phyloP scores from a whole-genome alignment of 805 yeast species.

The Peterozyma toletana region DNA sequence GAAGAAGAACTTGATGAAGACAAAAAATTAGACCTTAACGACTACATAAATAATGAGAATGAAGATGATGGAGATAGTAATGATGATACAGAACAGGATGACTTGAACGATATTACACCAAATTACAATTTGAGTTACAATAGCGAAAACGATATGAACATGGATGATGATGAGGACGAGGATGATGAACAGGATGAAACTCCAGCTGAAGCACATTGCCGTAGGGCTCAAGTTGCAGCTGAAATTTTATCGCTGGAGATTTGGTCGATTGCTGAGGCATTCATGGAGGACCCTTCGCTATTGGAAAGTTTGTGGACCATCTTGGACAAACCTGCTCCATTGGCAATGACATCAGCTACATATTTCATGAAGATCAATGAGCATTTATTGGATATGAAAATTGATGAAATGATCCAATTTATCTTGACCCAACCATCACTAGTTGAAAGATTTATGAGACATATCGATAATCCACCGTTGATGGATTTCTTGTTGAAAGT shows the following conservation, averaged over 20 bases:
- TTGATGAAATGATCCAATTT: constrained; percentile 70
- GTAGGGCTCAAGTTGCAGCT: constrained; percentile 65
- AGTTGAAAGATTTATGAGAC: constrained; percentile 75
- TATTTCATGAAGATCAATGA: constrained; percentile 90
- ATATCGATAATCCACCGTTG: constrained; percentile 87
- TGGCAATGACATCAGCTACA: constrained; percentile 73
- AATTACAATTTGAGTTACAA: constrained; percentile 17
- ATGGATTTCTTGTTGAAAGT: constrained; percentile 90
- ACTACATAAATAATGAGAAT: constrained; percentile 23
- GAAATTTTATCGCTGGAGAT: constrained; percentile 88
- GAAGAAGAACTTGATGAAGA: constrained; percentile 7
- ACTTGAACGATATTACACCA: constrained; percentile 8
- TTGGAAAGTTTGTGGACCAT: constrained; percentile 74
- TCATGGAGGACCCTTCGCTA: constrained; percentile 59
- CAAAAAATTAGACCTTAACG: constrained; percentile 10
- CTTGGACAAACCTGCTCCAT: constrained; percentile 58
- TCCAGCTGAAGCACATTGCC: constrained; percentile 23
- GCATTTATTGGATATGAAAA: constrained; percentile 80
- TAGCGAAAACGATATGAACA: constrained; percentile 18
- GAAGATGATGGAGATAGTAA: constrained; percentile 13
- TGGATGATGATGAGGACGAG: constrained; percentile 18
- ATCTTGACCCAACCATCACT: constrained; percentile 60
- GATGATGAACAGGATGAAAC: constrained; percentile 24
- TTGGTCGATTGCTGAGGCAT: constrained; percentile 88
- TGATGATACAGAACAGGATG: constrained; percentile 9